A percentile compares a stretch with the other conserved stretches of the same genome.
phyloP scores from a whole-genome alignment of 2,329 filamentous ascomycete species.

The Xylariaceae sp. region DNA sequence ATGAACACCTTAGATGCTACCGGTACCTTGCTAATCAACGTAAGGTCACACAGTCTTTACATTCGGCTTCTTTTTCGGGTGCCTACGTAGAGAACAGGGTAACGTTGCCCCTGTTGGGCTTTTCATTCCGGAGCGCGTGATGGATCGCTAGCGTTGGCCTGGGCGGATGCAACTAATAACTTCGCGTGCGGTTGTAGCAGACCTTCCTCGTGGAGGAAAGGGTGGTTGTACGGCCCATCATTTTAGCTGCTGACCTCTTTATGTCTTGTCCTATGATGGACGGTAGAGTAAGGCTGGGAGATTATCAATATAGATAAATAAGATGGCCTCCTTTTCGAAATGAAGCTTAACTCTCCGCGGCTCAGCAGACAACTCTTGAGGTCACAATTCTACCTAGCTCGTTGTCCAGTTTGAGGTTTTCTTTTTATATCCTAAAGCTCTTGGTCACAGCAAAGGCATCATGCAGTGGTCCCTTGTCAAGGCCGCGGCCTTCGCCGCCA shows the following conservation, averaged over 20 bases:
- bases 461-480: constrained; percentile 24
- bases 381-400: not conserved
- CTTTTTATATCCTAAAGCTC: not conserved
- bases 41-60: constrained; percentile 5
- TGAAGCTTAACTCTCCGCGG: not conserved
- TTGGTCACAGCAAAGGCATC: no score
- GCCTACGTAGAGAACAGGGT: constrained; percentile 5
- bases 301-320: constrained; percentile 19
- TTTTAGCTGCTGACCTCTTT: not conserved
- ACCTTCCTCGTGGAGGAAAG: constrained; percentile 20
- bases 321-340: not conserved
- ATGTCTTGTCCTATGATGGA: not conserved
- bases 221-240: constrained; percentile 9
- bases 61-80: not conserved
- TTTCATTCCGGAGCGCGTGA: no score
- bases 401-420: not conserved
- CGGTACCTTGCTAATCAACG: no score
- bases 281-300: not conserved
- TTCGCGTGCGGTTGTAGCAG: constrained; percentile 1
- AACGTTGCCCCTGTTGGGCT: no score
- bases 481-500: constrained; percentile 22
- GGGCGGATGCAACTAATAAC: constrained; percentile 1
- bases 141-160: constrained; percentile 15
- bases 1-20: no score
- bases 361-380: constrained; percentile 1